Percentiles rank a stretch among this genome's conserved stretches.
phyloP scores from a whole-genome alignment of 2,329 filamentous ascomycete genomes.

The Bipolaris sorokiniana region DNA sequence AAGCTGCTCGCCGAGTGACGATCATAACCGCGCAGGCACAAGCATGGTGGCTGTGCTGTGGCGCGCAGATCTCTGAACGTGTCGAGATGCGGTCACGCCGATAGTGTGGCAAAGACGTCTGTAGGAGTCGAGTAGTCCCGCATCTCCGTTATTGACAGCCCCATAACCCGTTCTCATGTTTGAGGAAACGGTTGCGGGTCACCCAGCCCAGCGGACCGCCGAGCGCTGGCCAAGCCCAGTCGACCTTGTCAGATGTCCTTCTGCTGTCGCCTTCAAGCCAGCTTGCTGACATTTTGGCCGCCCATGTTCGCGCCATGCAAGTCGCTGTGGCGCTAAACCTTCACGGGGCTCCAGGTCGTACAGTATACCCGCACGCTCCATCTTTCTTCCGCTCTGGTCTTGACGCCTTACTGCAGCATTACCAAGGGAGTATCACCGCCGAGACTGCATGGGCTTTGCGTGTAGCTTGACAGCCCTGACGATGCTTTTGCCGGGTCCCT shows the following conservation, averaged over 20 bases:
- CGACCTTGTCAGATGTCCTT: slow-evolving; percentile 13
- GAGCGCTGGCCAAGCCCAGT: slow-evolving; percentile 18
- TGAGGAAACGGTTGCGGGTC: slow-evolving; percentile 23
- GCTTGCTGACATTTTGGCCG: slow-evolving; percentile 16
- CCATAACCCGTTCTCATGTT: slow-evolving; percentile 10
- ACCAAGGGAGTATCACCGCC: slow-evolving; percentile 12
- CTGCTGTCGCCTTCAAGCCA: slow-evolving; percentile 19
- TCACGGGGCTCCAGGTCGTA: slow-evolving; percentile 20
- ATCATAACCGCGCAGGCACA: slow-evolving; percentile 20
- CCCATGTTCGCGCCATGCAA: slow-evolving; percentile 16
- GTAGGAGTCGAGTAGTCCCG: neutral
- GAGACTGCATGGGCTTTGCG: slow-evolving; percentile 1
- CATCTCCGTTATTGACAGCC: slow-evolving; percentile 26
- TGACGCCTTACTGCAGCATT: slow-evolving; percentile 19
- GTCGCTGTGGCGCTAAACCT: slow-evolving; percentile 28
- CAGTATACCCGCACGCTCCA: slow-evolving; percentile 13
- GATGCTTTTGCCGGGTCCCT: slow-evolving; percentile 21
- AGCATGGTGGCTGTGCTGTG: slow-evolving; percentile 34
- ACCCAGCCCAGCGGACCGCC: slow-evolving; percentile 18
- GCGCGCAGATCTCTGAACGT: slow-evolving; percentile 25
- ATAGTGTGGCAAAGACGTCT: slow-evolving; percentile 29
- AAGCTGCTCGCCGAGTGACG: slow-evolving; percentile 9
- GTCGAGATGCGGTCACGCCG: slow-evolving; percentile 30
- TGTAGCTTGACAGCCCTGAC: slow-evolving; percentile 1
- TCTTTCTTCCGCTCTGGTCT: slow-evolving; percentile 13